Base-by-base conservation (phyloP, 1,284 basidiomycete species). In the Austropuccinia psidii region DNA sequence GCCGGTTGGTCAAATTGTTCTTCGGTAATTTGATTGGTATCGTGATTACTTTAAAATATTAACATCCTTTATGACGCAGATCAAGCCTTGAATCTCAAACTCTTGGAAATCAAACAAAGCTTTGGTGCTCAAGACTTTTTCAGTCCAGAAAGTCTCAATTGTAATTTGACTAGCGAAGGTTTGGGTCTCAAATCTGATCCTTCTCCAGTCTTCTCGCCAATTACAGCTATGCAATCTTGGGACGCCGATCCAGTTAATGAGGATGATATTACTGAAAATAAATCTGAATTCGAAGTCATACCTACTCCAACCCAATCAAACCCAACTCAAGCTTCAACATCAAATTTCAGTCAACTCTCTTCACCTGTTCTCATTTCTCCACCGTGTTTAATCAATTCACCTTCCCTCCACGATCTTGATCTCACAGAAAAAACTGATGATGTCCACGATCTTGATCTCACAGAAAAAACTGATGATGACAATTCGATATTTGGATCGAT, bases 401-500 rank as follows among this genome's bases (percentile, higher is more conserved):
- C 62, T 21, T 65, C 8, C 24, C 47, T 49, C 31, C 49, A 6
- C 50, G 49, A 33, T 11, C 37, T 54, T 55, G 21, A 24, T 21
- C 47, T 21, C 39, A 35, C 39, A n/a, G n/a, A n/a, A n/a, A n/a
- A n/a, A 47, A 41, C 50, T 24, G 7, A 64, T 65, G 61, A 74
- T 76, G 76, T 86, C 8, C 86, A 87, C 75, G 86, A 86, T 33
- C 31, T 43, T 54, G 60, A 68, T 15, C 79, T 78, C 52, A n/a
- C n/a, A n/a, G 81, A 82, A 17, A 80, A 79, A 61, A 83, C 84
- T 29, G 80, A 79, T 35, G 87, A 86, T 35, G 84, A 83, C 8
- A 83, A 83, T 29, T 87, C 84, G 7, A 90, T 97, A 57, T 87
- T 97, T 76, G 85, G 85, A 17, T 88, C 86, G 61, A 83, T 95